Conservation (phyloP, 805 yeast species). For the Lipomyces orientalis region DNA sequence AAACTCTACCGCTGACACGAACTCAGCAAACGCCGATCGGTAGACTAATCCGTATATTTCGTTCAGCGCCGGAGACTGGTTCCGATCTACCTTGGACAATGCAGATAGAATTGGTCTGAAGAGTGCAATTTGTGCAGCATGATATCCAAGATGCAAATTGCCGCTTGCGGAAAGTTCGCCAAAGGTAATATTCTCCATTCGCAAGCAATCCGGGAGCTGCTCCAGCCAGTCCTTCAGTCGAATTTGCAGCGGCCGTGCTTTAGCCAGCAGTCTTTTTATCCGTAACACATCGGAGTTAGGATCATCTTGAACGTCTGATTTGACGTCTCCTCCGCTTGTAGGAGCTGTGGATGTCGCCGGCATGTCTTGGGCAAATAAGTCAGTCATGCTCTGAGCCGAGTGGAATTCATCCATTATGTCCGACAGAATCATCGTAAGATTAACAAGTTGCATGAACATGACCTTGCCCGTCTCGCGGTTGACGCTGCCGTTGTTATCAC, state of each 20-base stretch:
- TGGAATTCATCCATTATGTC: constrained; percentile 43
- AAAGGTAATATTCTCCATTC: constrained; percentile 37
- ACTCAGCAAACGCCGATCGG: constrained; percentile 39
- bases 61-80: constrained; percentile 22
- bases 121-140: constrained; percentile 41
- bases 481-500: constrained; percentile 30
- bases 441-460: constrained; percentile 45
- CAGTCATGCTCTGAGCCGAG: constrained; percentile 32
- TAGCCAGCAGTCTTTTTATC: constrained; percentile 31
- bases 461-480: constrained; percentile 40
- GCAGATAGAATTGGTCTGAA: constrained; percentile 39
- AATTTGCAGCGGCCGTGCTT: constrained; percentile 39
- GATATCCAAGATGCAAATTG: constrained; percentile 40
- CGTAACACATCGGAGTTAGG: constrained; percentile 23
- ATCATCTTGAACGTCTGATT: background rate
- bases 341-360: constrained; percentile 8
- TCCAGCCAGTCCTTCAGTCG: constrained; percentile 47
- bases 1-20: constrained; percentile 41
- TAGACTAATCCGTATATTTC: constrained; percentile 38
- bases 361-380: constrained; percentile 19
- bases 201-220: constrained; percentile 43
- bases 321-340: constrained; percentile 5
- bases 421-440: constrained; percentile 45
- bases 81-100: constrained; percentile 33
- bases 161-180: constrained; percentile 41